A percentile compares a stretch with the other conserved stretches of the same genome.
These are phyloP conservation scores for Cyberlindnera saturnus DNA, from an alignment of 805 yeast genomes.

Conservation along the genomic window DNA sequence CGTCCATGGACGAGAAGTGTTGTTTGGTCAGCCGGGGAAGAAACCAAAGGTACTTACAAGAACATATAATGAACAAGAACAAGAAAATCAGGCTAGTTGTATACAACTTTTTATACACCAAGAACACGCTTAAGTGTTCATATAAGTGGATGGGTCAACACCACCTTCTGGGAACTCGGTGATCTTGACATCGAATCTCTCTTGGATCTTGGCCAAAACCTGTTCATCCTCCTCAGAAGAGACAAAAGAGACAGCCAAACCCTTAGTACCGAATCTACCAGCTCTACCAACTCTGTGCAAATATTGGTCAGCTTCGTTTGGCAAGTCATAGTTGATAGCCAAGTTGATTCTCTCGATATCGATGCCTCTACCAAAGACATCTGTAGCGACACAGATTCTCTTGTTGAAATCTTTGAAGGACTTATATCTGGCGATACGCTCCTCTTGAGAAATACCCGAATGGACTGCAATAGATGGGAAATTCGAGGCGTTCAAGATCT, in stretches of 20 bases:
- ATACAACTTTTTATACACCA: neutral
- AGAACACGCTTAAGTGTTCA: slow-evolving; percentile 63
- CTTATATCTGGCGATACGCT: slow-evolving; percentile 94
- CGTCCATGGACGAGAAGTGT: too few species aligned
- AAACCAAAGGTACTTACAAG: too few species aligned
- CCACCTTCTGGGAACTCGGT: slow-evolving; percentile 97
- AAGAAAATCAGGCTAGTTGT: neutral
- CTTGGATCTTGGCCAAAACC: slow-evolving; percentile 88
- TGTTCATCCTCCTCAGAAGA: slow-evolving; percentile 82
- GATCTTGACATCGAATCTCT: slow-evolving; percentile 93
- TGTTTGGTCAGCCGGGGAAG: too few species aligned
- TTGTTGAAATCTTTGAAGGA: slow-evolving; percentile 96
- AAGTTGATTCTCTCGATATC: slow-evolving; percentile 98
- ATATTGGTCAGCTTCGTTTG: slow-evolving; percentile 95
- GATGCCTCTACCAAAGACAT: slow-evolving; percentile 98
- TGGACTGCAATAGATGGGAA: slow-evolving; percentile 98
- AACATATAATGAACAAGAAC: too few species aligned
- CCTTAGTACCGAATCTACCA: slow-evolving; percentile 99
- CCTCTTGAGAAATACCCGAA: slow-evolving; percentile 93
- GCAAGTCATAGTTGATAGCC: slow-evolving; percentile 96
- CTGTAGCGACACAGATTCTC: slow-evolving; percentile 97
- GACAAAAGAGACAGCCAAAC: slow-evolving; percentile 90
- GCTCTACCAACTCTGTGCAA: slow-evolving; percentile 99
- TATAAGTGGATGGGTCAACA: slow-evolving; percentile 94
- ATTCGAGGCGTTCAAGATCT: slow-evolving; percentile 81